Evolutionary conservation across 2,329 filamentous ascomycete species (phyloP), one percentile per base, ranked within the genome.

Genomic region (Trichoderma sp.): DNA sequence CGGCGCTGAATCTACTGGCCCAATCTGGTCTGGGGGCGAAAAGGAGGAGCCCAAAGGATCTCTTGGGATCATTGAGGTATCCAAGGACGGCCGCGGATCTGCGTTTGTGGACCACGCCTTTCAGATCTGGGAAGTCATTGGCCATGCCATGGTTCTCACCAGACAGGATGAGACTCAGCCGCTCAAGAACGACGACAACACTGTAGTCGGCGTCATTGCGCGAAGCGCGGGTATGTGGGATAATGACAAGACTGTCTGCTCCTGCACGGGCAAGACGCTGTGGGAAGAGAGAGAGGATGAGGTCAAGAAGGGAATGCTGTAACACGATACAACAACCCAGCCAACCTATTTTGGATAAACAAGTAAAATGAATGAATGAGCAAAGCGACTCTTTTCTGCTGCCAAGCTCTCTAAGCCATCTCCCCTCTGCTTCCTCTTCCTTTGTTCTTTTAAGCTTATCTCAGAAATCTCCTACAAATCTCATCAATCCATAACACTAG

Each of bases 191-290:
- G 93, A 97, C 79, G 87, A 90, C 70, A 90, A 97, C 80, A 97
- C 94, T 23, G 85, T 98, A 65, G 93, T 97, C 2, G 96, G 96
- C 9, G 95, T 99, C 66, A 93, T 99, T 82, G 96, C 96, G 63
- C 87, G 96, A 79, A 98, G 95, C 81, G 95, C 96, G 17, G 96
- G 96, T n/a, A 92, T 97, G 73, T 99, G 96, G 96, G 95, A 98
- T 81, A 97, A 99, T 77, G 94, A 98, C 80, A 99, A 98, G 87
- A 97, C 93, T 59, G 95, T 99, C 6, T 99, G 96, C 81, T 97
- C 94, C 62, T 99, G 96, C 82, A 97, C 94, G 47, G 96, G 96
- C 4, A 98, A 98, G 89, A 98, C 95, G 71, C 89, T 99, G 12
- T 99, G 96, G 96, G 93, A 99, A 82, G 96, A 99, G 86, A 90